Evolutionary conservation across 192 early-diverging fungal genomes (phyloP).

Genomic region (Rhizoclosmatium globosum): DNA sequence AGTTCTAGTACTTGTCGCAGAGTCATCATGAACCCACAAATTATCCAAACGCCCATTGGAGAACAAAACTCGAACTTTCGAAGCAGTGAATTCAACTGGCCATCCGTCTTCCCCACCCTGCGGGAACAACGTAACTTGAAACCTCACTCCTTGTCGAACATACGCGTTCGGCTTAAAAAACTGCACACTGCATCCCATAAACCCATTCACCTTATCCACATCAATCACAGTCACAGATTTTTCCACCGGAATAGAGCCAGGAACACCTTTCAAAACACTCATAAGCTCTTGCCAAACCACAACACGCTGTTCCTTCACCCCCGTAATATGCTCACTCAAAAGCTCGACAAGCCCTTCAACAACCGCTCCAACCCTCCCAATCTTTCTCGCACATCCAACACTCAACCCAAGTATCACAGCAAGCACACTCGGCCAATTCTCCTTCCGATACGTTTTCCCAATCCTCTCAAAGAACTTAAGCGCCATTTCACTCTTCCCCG

Average conservation of each 20-base stretch:
- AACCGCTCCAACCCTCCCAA: constrained; percentile 67
- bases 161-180: constrained; percentile 55
- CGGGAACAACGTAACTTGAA: constrained; percentile 58
- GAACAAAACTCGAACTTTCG: constrained; percentile 63
- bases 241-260: constrained; percentile 23
- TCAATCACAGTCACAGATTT: constrained; percentile 39
- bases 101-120: constrained; percentile 42
- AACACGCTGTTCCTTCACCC: constrained; percentile 23
- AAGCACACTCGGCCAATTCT: constrained; percentile 78
- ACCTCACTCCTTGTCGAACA: constrained; percentile 62
- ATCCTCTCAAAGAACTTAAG: constrained; percentile 91
- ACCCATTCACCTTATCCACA: constrained; percentile 75
- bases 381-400: constrained; percentile 73
- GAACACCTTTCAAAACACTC: constrained; percentile 36
- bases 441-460: constrained; percentile 88
- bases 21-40: constrained; percentile 50
- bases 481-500: constrained; percentile 84
- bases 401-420: constrained; percentile 72
- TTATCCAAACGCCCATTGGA: constrained; percentile 67
- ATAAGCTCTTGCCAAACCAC: constrained; percentile 40
- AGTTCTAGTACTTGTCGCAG: not conserved
- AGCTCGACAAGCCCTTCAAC: constrained; percentile 78
- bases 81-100: constrained; percentile 56
- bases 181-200: constrained; percentile 52
- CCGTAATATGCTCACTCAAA: constrained; percentile 51